These are phyloP conservation scores for Exobasidium cylindrosporum DNA, from an alignment of 1,284 basidiomycete species.

Conservation along the genomic window DNA sequence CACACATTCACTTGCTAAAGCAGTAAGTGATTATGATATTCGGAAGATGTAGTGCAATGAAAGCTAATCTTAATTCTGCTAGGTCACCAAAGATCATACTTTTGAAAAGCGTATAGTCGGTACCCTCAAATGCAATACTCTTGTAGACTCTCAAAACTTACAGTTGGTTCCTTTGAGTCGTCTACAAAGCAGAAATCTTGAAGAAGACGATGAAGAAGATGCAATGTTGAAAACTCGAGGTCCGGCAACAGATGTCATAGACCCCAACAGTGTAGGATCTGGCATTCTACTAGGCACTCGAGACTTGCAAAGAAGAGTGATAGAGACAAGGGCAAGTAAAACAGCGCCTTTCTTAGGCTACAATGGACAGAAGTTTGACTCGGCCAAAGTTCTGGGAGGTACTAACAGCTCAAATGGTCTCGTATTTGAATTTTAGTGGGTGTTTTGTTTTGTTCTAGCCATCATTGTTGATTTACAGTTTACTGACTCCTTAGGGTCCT, in stretches of 20 bases:
- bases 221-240: neutral
- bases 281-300: neutral
- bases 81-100: too few relatives aligned
- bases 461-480: neutral
- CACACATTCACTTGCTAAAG: too few relatives aligned
- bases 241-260: neutral
- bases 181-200: neutral
- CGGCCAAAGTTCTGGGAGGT: neutral
- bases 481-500: neutral
- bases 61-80: too few relatives aligned
- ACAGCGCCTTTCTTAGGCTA: neutral
- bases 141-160: neutral
- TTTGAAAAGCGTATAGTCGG: neutral
- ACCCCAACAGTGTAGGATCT: neutral
- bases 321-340: neutral
- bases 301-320: neutral
- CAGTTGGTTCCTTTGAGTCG: neutral
- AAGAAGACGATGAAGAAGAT: neutral
- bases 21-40: too few relatives aligned
- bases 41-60: too few relatives aligned
- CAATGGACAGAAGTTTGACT: neutral
- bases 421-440: neutral
- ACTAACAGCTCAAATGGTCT: neutral
- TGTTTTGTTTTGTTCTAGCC: too few relatives aligned
- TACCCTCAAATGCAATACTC: neutral